These are phyloP conservation scores for Panicum miliaceum DNA, from an alignment of 176 grass and related monocot species.

Conservation along the genomic window DNA sequence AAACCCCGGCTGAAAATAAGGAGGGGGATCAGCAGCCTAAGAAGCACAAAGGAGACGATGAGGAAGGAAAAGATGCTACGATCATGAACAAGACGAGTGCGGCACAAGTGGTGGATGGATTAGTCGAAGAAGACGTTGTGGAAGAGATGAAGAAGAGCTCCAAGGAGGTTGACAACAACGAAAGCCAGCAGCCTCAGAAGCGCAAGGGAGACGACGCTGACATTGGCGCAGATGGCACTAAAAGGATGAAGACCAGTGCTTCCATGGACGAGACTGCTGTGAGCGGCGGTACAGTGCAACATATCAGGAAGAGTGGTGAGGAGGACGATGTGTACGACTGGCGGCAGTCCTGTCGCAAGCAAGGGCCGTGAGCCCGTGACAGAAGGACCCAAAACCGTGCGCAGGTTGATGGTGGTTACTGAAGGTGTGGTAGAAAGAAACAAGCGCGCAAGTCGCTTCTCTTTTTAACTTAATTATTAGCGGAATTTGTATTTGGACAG, in stretches of 20 bases:
- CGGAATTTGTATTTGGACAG: neutral
- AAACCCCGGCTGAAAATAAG: slow-evolving; percentile 25
- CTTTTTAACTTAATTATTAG: neutral
- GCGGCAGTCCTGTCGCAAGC: neutral
- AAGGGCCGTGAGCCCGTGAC: neutral
- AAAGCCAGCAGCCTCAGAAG: slow-evolving; percentile 38
- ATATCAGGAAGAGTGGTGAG: neutral
- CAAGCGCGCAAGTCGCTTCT: neutral
- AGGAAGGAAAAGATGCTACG: slow-evolving; percentile 4
- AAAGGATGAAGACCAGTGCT: slow-evolving; percentile 36
- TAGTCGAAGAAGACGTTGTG: neutral
- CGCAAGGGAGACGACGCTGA: neutral
- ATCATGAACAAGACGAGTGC: slow-evolving; percentile 37
- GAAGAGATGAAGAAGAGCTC: neutral
- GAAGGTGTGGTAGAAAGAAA: neutral
- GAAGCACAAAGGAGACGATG: slow-evolving; percentile 32
- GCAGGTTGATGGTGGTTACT: neutral
- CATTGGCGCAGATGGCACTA: neutral
- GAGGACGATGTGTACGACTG: neutral
- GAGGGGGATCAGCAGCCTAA: slow-evolving; percentile 20
- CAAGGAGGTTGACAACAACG: slow-evolving; percentile 11
- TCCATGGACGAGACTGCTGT: neutral
- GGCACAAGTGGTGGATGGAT: neutral
- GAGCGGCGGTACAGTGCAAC: too few relatives aligned
- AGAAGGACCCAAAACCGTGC: neutral